These are phyloP conservation scores for Sphaerulina musiva DNA, from an alignment of 2,329 filamentous ascomycete genomes.

Conservation along the genomic window DNA sequence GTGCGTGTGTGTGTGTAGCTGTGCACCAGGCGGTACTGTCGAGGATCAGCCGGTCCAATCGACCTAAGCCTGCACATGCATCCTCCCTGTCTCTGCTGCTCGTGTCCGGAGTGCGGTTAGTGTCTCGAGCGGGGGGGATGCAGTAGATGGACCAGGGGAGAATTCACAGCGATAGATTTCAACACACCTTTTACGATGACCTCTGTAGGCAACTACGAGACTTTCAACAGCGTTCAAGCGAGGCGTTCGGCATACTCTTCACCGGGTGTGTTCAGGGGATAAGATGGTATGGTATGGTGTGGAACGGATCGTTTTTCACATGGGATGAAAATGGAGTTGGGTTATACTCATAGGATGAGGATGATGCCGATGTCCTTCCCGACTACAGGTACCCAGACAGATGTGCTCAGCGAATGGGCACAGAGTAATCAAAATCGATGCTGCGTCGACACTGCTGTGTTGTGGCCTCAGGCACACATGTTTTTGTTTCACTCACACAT, in stretches of 20 bases:
- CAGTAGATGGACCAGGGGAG: neutral
- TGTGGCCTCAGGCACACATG: too few species aligned
- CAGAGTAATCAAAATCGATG: too few species aligned
- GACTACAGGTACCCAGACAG: too few species aligned
- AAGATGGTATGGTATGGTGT: too few species aligned
- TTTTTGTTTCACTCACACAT: too few species aligned
- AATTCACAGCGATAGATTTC: slow-evolving; percentile 7
- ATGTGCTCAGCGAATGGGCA: too few species aligned
- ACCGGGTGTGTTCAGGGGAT: too few species aligned
- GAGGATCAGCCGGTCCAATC: slow-evolving; percentile 28
- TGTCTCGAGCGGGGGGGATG: neutral
- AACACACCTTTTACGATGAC: slow-evolving; percentile 12
- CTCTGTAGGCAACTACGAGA: neutral
- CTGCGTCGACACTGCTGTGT: too few species aligned
- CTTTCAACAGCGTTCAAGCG: slow-evolving; percentile 24
- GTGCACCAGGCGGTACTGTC: slow-evolving; percentile 66
- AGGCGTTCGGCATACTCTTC: slow-evolving; percentile 13
- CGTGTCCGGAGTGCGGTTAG: neutral
- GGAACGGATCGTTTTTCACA: too few species aligned
- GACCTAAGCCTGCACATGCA: neutral
- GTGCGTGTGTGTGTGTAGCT: slow-evolving; percentile 39
- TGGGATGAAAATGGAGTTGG: too few species aligned
- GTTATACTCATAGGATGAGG: too few species aligned
- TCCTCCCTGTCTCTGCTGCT: neutral
- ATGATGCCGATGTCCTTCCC: too few species aligned